These are phyloP conservation scores for Candida chauliodis DNA, from an alignment of 805 yeast genomes.

Conservation along the genomic window DNA sequence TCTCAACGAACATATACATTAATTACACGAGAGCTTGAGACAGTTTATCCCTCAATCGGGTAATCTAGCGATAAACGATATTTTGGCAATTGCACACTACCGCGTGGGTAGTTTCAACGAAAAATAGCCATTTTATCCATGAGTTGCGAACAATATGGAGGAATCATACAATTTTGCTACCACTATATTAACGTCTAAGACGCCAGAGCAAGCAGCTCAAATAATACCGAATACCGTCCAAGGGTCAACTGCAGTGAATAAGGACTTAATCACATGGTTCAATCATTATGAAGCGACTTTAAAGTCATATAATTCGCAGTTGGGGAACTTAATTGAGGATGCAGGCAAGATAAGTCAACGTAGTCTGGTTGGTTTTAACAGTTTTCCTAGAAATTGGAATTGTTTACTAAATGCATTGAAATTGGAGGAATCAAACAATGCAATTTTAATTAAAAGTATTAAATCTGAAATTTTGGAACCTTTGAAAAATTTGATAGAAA, in stretches of 20 bases:
- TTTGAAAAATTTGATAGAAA: conserved; percentile 49
- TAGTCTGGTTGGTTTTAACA: conserved; percentile 34
- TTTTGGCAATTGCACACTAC: conserved; percentile 2
- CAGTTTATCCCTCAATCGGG: background rate
- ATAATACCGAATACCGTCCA: conserved; percentile 35
- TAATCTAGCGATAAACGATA: no score
- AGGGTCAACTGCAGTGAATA: conserved; percentile 24
- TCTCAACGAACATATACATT: no score
- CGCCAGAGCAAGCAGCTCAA: conserved; percentile 39
- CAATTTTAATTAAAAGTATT: conserved; percentile 43
- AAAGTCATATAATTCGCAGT: conserved; percentile 45
- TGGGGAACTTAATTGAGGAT: conserved; percentile 45
- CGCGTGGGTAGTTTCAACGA: conserved; percentile 1
- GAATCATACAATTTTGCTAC: conserved; percentile 19
- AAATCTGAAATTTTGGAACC: conserved; percentile 55
- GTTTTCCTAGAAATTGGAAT: conserved; percentile 43
- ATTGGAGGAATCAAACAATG: conserved; percentile 46
- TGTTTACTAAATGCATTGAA: conserved; percentile 48
- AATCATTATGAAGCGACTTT: conserved; percentile 17
- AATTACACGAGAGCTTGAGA: no score
- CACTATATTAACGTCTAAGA: conserved; percentile 37
- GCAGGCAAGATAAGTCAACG: conserved; percentile 19
- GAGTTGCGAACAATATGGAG: background rate
- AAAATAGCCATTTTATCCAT: background rate
- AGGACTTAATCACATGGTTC: conserved; percentile 33